These are phyloP conservation scores for Candida ulmi DNA, from an alignment of 805 yeast species.

Conservation along the genomic window DNA sequence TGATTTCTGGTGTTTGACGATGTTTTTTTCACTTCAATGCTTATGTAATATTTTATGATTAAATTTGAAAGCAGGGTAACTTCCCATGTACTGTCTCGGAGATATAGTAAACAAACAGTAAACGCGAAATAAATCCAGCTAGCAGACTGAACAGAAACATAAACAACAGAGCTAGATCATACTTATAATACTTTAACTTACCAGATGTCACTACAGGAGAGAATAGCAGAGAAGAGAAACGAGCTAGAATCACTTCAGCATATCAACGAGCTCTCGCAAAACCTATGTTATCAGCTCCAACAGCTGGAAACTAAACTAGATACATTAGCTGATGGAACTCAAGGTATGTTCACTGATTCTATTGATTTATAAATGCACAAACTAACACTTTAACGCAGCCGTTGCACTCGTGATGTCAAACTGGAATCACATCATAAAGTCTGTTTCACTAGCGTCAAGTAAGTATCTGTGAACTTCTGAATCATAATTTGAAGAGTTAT, in stretches of 20 bases:
- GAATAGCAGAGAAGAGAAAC: constrained; percentile 37
- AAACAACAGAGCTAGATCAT: too few species aligned
- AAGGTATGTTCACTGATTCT: constrained; percentile 19
- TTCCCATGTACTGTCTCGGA: too few species aligned
- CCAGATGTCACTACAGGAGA: constrained; percentile 25
- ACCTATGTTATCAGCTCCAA: constrained; percentile 41
- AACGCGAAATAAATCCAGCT: too few species aligned
- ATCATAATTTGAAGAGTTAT: too few species aligned
- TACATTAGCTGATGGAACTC: constrained; percentile 47
- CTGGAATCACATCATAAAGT: constrained; percentile 58
- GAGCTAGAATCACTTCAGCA: constrained; percentile 48
- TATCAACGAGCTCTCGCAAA: constrained; percentile 40
- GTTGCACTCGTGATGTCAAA: constrained; percentile 54
- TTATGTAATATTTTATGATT: too few species aligned
- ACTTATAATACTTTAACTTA: too few species aligned
- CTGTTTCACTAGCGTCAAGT: constrained; percentile 53
- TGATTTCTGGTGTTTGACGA: not conserved
- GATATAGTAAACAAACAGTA: too few species aligned
- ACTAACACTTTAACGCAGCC: constrained; percentile 25
- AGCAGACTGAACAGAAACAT: too few species aligned
- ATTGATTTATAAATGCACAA: not conserved
- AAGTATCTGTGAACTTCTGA: constrained; percentile 9
- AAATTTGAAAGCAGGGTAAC: too few species aligned
- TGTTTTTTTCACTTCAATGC: not conserved
- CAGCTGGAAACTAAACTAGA: constrained; percentile 43